Conservation (phyloP, 306 rosid genomes). For the Gleditsia sinensis region DNA sequence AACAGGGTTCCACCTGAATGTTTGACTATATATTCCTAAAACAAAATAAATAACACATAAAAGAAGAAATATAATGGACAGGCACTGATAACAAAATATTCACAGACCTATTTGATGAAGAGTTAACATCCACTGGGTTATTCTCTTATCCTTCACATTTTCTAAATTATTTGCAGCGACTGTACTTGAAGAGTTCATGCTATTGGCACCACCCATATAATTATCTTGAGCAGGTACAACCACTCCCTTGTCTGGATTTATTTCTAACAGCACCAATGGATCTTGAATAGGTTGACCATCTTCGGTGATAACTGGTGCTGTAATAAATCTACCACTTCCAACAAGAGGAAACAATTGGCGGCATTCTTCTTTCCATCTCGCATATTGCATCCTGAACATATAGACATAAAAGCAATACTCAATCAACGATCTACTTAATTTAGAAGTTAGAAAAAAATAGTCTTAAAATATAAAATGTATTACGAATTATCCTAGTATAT, state of each 20-base stretch:
- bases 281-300: slow-evolving; percentile 86
- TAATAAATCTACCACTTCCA: slow-evolving; percentile 93
- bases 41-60: neutral
- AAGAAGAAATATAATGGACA: neutral
- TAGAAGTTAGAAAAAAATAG: too few relatives aligned
- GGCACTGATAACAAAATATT: neutral
- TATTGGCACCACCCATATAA: slow-evolving; percentile 6
- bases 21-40: neutral
- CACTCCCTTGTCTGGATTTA: slow-evolving; percentile 52
- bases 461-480: too few relatives aligned
- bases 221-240: slow-evolving; percentile 45
- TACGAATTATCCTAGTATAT: too few relatives aligned
- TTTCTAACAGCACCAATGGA: slow-evolving; percentile 72
- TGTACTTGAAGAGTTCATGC: slow-evolving; percentile 30
- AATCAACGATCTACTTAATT: slow-evolving; percentile 14
- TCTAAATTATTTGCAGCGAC: slow-evolving; percentile 43
- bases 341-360: slow-evolving; percentile 80
- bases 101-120: slow-evolving; percentile 96
- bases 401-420: slow-evolving; percentile 24
- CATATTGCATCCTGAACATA: slow-evolving; percentile 72
- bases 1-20: slow-evolving; percentile 19
- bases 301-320: slow-evolving; percentile 83
- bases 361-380: slow-evolving; percentile 84
- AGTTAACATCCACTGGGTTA: slow-evolving; percentile 93
- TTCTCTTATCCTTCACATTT: slow-evolving; percentile 63